These are phyloP conservation scores for Annona cherimola DNA, from an alignment of 164 flowering plant genomes.

Conservation along the genomic window DNA sequence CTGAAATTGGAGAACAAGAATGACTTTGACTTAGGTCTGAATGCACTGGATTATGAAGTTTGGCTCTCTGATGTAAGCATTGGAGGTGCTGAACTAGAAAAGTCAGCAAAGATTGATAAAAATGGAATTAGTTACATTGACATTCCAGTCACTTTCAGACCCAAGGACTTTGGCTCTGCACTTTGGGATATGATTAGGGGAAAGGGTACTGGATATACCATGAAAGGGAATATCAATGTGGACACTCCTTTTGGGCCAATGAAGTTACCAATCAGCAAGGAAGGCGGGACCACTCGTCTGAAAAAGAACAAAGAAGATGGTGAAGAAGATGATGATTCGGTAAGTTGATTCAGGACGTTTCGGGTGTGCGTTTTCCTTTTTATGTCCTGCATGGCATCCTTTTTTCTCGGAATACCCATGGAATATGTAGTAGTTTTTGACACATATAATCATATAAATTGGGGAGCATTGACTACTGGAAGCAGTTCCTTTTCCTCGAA, in stretches of 20 bases:
- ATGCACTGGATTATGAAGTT: slow-evolving; percentile 23
- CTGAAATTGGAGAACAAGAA: slow-evolving; percentile 28
- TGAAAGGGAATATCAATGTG: slow-evolving; percentile 23
- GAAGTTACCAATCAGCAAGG: slow-evolving; percentile 19
- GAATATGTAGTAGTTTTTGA: not conserved
- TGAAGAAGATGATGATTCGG: slow-evolving; percentile 21
- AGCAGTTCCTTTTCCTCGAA: not conserved
- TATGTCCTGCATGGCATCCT: not conserved
- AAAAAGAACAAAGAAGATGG: slow-evolving; percentile 16
- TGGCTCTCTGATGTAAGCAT: slow-evolving; percentile 21
- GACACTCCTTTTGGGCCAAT: slow-evolving; percentile 25
- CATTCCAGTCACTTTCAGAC: slow-evolving; percentile 22
- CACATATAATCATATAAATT: not conserved
- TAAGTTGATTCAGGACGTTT: not conserved
- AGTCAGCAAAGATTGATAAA: slow-evolving; percentile 21
- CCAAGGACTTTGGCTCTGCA: slow-evolving; percentile 31
- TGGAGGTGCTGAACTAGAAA: slow-evolving; percentile 13
- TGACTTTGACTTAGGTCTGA: slow-evolving; percentile 28
- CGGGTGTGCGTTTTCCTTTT: not conserved
- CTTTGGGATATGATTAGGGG: slow-evolving; percentile 30
- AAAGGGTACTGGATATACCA: slow-evolving; percentile 25
- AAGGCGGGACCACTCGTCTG: slow-evolving; percentile 21
- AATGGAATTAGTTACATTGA: slow-evolving; percentile 19
- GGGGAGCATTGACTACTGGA: not conserved
- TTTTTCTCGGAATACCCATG: not conserved